These are phyloP conservation scores for Ligustrum vulgare DNA, from an alignment of 257 asterid genomes.

Conservation along the genomic window DNA sequence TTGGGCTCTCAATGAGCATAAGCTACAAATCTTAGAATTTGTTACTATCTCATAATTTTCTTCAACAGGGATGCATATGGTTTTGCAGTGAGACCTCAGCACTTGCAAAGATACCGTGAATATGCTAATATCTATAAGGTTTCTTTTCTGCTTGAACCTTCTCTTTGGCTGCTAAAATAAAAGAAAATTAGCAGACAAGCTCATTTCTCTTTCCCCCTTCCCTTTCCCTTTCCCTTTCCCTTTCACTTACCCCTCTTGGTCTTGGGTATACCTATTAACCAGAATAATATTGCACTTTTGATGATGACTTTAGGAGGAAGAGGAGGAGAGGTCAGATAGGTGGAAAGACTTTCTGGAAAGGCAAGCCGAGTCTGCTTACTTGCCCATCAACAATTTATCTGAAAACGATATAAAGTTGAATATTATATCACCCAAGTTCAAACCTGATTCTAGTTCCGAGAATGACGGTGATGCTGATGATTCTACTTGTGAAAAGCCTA, in stretches of 20 bases:
- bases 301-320: slow-evolving; percentile 69
- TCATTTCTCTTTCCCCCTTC: background rate
- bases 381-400: slow-evolving; percentile 40
- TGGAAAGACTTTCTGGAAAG: slow-evolving; percentile 76
- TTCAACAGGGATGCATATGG: slow-evolving; percentile 90
- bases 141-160: slow-evolving; percentile 16
- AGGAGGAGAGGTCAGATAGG: slow-evolving; percentile 90
- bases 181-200: background rate
- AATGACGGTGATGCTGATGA: slow-evolving; percentile 22
- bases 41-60: slow-evolving; percentile 23
- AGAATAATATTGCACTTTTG: background rate
- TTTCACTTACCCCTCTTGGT: background rate
- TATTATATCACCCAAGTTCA: slow-evolving; percentile 33
- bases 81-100: slow-evolving; percentile 94
- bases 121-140: slow-evolving; percentile 92
- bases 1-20: background rate
- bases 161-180: slow-evolving; percentile 7
- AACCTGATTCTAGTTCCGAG: slow-evolving; percentile 28
- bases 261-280: background rate
- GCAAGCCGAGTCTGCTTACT: slow-evolving; percentile 49
- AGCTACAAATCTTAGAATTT: slow-evolving; percentile 5
- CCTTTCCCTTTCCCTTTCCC: background rate
- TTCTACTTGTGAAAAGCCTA: slow-evolving; percentile 17
- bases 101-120: slow-evolving; percentile 83
- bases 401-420: slow-evolving; percentile 26